Conservation (phyloP, 148 eudicot species). For the Heliosperma pusillum region DNA sequence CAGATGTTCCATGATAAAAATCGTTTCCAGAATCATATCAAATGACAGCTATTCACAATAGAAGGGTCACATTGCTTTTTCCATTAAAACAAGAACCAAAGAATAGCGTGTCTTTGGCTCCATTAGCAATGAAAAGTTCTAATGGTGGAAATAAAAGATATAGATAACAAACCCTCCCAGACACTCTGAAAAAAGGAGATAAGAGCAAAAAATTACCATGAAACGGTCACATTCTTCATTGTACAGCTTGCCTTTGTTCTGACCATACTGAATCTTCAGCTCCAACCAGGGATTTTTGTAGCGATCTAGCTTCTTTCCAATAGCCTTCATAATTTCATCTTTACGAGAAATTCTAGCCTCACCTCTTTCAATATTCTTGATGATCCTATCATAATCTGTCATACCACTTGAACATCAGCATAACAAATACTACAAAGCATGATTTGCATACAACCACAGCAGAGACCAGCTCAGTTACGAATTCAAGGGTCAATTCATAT, state of each 20-base stretch:
- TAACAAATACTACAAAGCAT: no score
- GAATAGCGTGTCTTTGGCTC: no score
- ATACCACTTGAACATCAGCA: conserved; percentile 12
- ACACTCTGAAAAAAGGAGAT: neutral
- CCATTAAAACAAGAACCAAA: neutral
- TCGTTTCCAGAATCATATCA: neutral
- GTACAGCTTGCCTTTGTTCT: conserved; percentile 97
- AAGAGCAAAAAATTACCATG: conserved; percentile 50
- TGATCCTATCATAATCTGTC: conserved; percentile 90
- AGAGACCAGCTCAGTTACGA: neutral
- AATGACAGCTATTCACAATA: neutral
- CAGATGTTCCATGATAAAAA: neutral
- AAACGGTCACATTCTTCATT: conserved; percentile 99
- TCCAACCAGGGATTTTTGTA: conserved; percentile 98
- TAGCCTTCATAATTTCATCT: conserved; percentile 98
- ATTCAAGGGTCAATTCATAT: no score
- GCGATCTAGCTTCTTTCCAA: conserved; percentile 92
- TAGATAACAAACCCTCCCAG: neutral
- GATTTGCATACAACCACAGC: neutral
- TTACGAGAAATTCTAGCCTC: conserved; percentile 94
- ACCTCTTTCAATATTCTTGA: conserved; percentile 95
- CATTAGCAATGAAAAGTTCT: neutral
- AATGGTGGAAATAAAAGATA: neutral
- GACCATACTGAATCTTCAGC: conserved; percentile 94
- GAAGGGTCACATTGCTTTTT: neutral